Base-by-base conservation (phyloP, 495 filamentous ascomycete genomes). In the Podospora comata region DNA sequence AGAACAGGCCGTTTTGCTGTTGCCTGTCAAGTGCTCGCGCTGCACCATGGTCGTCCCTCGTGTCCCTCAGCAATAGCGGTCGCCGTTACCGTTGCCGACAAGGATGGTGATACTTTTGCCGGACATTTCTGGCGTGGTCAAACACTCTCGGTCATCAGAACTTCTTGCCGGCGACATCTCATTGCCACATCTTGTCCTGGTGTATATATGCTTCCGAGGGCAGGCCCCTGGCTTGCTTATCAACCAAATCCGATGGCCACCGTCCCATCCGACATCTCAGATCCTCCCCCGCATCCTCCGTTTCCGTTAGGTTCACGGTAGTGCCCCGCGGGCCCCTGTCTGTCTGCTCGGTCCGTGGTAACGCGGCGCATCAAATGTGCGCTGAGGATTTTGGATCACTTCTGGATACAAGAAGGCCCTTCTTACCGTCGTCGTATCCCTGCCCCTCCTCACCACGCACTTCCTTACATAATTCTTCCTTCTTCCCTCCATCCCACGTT, bases 381-480 rank as follows among this genome's bases (percentile, higher is more conserved):
- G 59, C 59, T 53, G 30, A 44, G 61, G 30, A 18, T 19, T 53
- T 32, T 32, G 48, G 26, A 53, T 61, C 28, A n/a, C 19, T 59
- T 18, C 28, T 53, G 60, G 66, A 28, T 68, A 71, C 70, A 71
- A 71, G 59, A 71, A 67, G 16, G 27, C 66, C 39, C 39, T 11
- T 48, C 39, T 16, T 16, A 48, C 39, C 39, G 39, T 34, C 61
- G 59, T 57, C 67, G 39, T 65, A 67, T 71, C 66, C 70, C 70
- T 66, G 60, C 64, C 70, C 66, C 66, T 65, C 28, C 7, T 54
- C 65, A 34, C 63, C 55, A 64, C 62, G 44, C 66, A 6, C 67
- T 64, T 68, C 56, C 67, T 69, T 71, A 71, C 63, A 66, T 71
- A 71, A 71, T 71, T 71, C 34, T 55, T 60, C 30, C 20, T 20